phyloP scores from a whole-genome alignment of 2,329 filamentous ascomycete genomes.

The Davidsoniella virescens region DNA sequence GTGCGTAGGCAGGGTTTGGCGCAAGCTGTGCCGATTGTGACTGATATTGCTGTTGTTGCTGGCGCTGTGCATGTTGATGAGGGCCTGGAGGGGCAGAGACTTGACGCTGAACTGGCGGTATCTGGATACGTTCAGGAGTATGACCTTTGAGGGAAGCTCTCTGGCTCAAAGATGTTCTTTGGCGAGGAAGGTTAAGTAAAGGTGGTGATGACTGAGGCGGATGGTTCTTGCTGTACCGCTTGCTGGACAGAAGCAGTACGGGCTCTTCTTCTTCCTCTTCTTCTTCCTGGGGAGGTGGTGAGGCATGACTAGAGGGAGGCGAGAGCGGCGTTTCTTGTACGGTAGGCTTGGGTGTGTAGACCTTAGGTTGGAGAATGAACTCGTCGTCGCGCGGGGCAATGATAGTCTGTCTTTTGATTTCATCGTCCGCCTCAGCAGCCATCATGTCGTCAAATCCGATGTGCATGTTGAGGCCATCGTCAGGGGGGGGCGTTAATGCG shows the following conservation, averaged over 20 bases:
- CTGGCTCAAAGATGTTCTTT: conserved; percentile 33
- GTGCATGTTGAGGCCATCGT: conserved; percentile 1
- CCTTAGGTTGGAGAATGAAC: conserved; percentile 36
- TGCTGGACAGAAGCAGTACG: conserved; percentile 8
- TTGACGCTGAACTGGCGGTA: conserved; percentile 27
- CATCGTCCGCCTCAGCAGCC: conserved; percentile 1
- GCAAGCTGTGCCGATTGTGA: conserved; percentile 20
- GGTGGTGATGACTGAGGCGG: conserved; percentile 7
- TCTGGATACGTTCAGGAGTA: conserved; percentile 36
- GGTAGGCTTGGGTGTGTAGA: conserved; percentile 37
- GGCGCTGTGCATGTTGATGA: conserved; percentile 15
- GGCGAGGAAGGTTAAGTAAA: conserved; percentile 17
- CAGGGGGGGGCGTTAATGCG: conserved; percentile 10
- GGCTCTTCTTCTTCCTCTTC: conserved; percentile 3
- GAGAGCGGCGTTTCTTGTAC: conserved; percentile 25
- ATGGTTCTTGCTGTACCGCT: conserved; percentile 14
- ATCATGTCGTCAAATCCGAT: conserved; percentile 9
- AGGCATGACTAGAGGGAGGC: conserved; percentile 27
- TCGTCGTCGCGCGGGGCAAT: conserved; percentile 4
- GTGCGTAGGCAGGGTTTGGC: conserved; percentile 32
- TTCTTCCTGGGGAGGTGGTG: conserved; percentile 6
- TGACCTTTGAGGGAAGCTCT: conserved; percentile 37
- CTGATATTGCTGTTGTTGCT: background rate
- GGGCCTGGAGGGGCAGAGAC: conserved; percentile 19
- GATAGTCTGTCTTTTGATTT: background rate